Percentiles rank a stretch among this genome's conserved stretches.
Conservation (phyloP, 257 asterid genomes). For the Fraxinus americana region DNA sequence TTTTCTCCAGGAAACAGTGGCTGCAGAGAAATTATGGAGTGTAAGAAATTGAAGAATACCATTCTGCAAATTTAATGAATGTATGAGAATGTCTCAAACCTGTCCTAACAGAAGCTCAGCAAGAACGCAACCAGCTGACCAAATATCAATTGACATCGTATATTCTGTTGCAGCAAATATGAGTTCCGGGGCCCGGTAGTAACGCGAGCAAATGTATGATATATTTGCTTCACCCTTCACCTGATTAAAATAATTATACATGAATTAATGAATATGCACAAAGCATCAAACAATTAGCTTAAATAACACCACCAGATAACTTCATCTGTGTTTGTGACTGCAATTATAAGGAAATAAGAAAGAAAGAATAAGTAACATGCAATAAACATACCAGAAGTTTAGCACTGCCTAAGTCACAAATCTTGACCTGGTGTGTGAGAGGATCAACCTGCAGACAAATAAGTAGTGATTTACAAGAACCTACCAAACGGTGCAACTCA, state of each 20-base stretch:
- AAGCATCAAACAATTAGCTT: neutral
- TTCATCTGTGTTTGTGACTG: too few species aligned
- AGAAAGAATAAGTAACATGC: neutral
- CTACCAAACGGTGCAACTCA: neutral
- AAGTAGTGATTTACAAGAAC: conserved; percentile 20
- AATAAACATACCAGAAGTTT: conserved; percentile 64
- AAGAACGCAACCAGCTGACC: conserved; percentile 95
- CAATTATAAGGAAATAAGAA: neutral
- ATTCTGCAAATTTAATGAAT: neutral
- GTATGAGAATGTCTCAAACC: conserved; percentile 42
- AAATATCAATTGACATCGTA: conserved; percentile 75
- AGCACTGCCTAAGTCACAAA: conserved; percentile 98
- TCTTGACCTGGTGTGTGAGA: conserved; percentile 92
- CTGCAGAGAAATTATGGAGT: conserved; percentile 38
- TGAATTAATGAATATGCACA: conserved; percentile 19
- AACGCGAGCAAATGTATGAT: conserved; percentile 90
- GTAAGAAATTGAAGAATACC: neutral
- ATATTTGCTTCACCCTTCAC: conserved; percentile 86
- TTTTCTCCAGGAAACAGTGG: conserved; percentile 93
- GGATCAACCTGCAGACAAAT: conserved; percentile 77
- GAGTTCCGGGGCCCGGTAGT: conserved; percentile 91
- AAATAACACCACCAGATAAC: neutral
- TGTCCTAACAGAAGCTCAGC: conserved; percentile 92
- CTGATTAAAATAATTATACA: conserved; percentile 41
- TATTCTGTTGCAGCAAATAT: conserved; percentile 92